These are phyloP conservation scores for Lojkania enalia DNA, from an alignment of 2,329 filamentous ascomycete species.

Conservation along the genomic window DNA sequence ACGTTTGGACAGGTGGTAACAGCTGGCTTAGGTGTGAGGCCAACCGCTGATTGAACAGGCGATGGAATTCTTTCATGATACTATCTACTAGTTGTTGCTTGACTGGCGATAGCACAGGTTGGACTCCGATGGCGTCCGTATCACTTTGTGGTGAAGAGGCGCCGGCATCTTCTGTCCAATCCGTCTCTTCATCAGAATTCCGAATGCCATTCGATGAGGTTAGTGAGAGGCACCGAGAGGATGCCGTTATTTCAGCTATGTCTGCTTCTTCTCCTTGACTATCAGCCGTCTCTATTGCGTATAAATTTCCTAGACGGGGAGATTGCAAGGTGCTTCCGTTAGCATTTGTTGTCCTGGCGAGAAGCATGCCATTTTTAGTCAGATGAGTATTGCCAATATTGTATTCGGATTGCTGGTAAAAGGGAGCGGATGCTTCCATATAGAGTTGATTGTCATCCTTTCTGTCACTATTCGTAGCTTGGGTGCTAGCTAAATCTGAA, in stretches of 20 bases:
- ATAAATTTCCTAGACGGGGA: no score
- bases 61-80: slow-evolving; percentile 28
- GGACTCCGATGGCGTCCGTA: slow-evolving; percentile 17
- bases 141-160: slow-evolving; percentile 21
- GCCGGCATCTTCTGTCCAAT: slow-evolving; percentile 25
- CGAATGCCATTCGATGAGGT: slow-evolving; percentile 21
- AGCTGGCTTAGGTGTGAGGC: background rate
- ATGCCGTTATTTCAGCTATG: slow-evolving; percentile 19
- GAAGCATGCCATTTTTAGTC: no score
- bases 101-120: slow-evolving; percentile 22
- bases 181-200: slow-evolving; percentile 29
- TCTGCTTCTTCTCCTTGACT: slow-evolving; percentile 3
- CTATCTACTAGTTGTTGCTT: slow-evolving; percentile 22
- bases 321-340: no score
- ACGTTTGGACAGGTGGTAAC: slow-evolving; percentile 6
- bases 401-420: no score
- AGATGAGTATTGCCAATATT: no score
- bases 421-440: no score
- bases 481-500: no score
- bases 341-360: no score
- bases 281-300: no score
- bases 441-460: no score
- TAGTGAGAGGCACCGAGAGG: slow-evolving; percentile 24
- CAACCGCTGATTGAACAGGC: slow-evolving; percentile 13
- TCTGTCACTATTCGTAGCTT: no score